These are phyloP conservation scores for Dipteronia sinensis DNA, from an alignment of 345 rosid species.

Conservation along the genomic window DNA sequence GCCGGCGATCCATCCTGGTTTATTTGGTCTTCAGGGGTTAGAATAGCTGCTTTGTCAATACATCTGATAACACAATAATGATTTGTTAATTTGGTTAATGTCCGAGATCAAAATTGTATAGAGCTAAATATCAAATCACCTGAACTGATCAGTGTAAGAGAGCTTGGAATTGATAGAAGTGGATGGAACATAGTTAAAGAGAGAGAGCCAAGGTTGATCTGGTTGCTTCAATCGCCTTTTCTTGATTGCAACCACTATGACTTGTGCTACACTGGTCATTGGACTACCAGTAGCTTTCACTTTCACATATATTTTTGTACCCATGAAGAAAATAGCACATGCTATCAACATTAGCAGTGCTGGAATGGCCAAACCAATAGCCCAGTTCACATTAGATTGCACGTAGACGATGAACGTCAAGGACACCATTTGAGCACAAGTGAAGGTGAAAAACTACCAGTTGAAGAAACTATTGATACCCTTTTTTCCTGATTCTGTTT, in stretches of 20 bases:
- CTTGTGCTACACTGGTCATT: conserved; percentile 52
- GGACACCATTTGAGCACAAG: conserved; percentile 71
- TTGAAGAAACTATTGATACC: conserved; percentile 83
- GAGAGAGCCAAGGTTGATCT: conserved; percentile 39
- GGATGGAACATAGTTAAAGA: conserved; percentile 35
- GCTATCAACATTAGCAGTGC: conserved; percentile 68
- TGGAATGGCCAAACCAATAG: conserved; percentile 70
- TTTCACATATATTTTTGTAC: conserved; percentile 65
- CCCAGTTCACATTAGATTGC: conserved; percentile 80
- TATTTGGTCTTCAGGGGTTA: conserved; percentile 31
- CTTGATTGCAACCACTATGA: conserved; percentile 31
- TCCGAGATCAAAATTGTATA: not conserved
- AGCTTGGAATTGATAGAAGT: conserved; percentile 47
- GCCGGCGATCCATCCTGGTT: conserved; percentile 52
- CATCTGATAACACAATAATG: conserved; percentile 21
- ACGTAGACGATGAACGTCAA: conserved; percentile 68
- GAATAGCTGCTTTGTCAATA: conserved; percentile 52
- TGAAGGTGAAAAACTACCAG: conserved; percentile 85
- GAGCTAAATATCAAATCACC: conserved; percentile 25
- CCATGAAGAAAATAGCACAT: conserved; percentile 53
- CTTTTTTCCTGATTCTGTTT: conserved; percentile 66
- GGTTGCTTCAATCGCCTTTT: conserved; percentile 30
- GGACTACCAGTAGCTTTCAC: conserved; percentile 84
- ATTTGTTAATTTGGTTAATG: not conserved
- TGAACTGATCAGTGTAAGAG: conserved; percentile 50